Percentiles rank a stretch among this genome's conserved stretches.
phyloP scores from a whole-genome alignment of 1,284 basidiomycete species.

The Mycena citricolor region DNA sequence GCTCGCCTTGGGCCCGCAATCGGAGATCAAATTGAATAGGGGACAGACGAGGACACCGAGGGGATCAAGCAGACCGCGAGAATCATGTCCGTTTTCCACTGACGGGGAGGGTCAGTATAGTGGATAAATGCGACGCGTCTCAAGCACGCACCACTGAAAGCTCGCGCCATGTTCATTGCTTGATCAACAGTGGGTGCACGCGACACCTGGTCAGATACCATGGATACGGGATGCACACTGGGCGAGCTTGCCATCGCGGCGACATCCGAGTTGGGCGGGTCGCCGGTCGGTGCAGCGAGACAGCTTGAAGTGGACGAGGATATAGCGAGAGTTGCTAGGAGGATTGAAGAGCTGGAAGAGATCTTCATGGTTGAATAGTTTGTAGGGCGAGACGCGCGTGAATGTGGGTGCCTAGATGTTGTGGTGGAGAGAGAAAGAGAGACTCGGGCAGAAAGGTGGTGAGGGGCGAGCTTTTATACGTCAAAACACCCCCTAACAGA shows the following conservation, averaged over 20 bases:
- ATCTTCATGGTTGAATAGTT: constrained; percentile 39
- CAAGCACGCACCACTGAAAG: no score
- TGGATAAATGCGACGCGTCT: no score
- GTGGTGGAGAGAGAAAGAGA: constrained; percentile 23
- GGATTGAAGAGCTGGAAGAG: constrained; percentile 43
- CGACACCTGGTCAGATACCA: no score
- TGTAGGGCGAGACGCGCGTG: constrained; percentile 10
- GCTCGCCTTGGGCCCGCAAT: no score
- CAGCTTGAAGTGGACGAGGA: constrained; percentile 46
- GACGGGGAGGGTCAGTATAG: no score
- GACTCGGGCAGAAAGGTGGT: constrained; percentile 1
- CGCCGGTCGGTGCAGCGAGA: constrained; percentile 42
- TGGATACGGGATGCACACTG: no score
- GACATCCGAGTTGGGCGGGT: constrained; percentile 27
- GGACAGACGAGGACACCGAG: no score
- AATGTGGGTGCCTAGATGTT: constrained; percentile 11
- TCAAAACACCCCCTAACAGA: constrained; percentile 12
- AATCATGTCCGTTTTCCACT: no score
- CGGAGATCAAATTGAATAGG: no score
- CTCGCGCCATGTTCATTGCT: no score
- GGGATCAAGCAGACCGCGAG: no score
- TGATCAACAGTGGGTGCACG: no score
- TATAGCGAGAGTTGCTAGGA: constrained; percentile 45
- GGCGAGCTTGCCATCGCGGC: constrained; percentile 22
- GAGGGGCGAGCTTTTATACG: constrained; percentile 12